These are phyloP conservation scores for Coemansia sp. DNA, from an alignment of 192 early-diverging fungal species.

Conservation along the genomic window DNA sequence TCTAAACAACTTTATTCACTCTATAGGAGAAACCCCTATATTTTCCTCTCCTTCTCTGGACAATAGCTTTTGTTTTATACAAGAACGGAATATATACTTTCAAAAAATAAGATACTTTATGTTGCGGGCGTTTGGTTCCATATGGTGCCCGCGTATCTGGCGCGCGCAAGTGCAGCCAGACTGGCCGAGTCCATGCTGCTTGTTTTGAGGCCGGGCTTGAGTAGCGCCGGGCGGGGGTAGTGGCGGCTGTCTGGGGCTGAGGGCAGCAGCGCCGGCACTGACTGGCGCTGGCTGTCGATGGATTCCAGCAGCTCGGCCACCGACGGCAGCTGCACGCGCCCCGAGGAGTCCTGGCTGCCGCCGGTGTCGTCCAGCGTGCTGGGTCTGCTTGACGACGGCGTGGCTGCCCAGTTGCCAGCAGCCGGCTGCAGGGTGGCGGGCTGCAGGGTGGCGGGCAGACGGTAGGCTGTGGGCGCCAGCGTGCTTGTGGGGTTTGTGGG, in stretches of 20 bases:
- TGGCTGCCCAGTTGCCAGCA: too few species aligned
- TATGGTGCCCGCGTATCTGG: not conserved
- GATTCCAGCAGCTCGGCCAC: constrained; percentile 35
- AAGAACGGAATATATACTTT: too few species aligned
- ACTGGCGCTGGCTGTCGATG: constrained; percentile 3
- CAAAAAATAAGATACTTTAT: too few species aligned
- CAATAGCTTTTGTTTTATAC: too few species aligned
- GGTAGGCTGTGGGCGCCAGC: not conserved
- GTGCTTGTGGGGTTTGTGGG: not conserved
- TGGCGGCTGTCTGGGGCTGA: too few species aligned
- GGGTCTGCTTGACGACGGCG: not conserved
- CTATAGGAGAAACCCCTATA: too few species aligned
- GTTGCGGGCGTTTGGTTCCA: too few species aligned
- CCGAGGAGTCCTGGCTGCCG: too few species aligned
- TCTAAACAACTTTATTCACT: not conserved
- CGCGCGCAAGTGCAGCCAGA: not conserved
- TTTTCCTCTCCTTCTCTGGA: too few species aligned
- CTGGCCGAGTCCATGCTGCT: not conserved
- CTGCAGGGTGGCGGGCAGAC: not conserved
- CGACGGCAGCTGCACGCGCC: constrained; percentile 21
- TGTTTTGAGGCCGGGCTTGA: not conserved
- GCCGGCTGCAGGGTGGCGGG: too few species aligned
- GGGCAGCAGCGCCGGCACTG: too few species aligned
- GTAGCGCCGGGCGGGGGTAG: not conserved
- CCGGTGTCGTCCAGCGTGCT: not conserved